Evolutionary conservation across 1,284 basidiomycete species (phyloP).

Genomic region (Tetrapyrgos nigripes): DNA sequence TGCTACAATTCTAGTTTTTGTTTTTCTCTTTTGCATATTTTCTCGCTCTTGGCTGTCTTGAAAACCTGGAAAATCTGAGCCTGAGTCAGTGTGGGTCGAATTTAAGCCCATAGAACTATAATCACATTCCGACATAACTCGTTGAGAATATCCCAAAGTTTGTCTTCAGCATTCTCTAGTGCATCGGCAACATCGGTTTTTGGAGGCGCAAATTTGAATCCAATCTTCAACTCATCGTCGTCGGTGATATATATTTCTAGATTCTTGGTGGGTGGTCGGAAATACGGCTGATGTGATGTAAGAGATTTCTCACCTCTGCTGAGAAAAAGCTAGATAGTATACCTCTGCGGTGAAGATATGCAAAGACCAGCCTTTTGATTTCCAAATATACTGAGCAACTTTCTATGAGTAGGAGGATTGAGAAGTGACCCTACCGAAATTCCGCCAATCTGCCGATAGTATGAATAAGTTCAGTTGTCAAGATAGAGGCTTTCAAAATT

Average conservation of each 20-base stretch:
- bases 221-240: background rate
- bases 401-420: background rate
- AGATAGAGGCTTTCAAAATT: too few relatives aligned
- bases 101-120: too few relatives aligned
- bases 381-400: background rate
- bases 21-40: too few relatives aligned
- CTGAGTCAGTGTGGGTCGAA: too few relatives aligned
- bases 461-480: background rate
- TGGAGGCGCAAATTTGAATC: too few relatives aligned
- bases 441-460: background rate
- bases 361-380: background rate
- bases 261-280: background rate
- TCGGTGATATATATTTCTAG: background rate
- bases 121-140: too few relatives aligned
- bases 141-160: too few relatives aligned
- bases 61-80: too few relatives aligned
- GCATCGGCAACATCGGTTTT: background rate
- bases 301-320: background rate
- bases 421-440: background rate
- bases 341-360: background rate
- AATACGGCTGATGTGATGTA: background rate
- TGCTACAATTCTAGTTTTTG: too few relatives aligned
- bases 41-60: too few relatives aligned
- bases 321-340: background rate
- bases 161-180: background rate